Base-by-base conservation (phyloP, 73 alveolate species). In the Paramecium sonneborni region DNA sequence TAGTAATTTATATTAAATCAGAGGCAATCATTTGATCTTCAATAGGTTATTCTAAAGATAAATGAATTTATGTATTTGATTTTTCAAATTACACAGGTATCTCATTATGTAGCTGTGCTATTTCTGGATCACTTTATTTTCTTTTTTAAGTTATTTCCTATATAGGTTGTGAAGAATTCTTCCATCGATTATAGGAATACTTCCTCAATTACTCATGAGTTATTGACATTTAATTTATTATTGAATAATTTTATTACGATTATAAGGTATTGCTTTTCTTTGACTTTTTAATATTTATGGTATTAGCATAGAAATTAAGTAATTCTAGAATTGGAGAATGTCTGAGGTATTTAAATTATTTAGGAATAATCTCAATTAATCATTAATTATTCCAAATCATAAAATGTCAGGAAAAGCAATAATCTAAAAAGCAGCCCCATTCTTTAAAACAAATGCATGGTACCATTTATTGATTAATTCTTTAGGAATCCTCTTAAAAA, bases 381-480 rank as follows among this genome's bases (percentile, higher is more conserved):
- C 15, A 62, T 62, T 62, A 62, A 62, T 62, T 62, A 62, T 62
- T 62, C 46, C 84, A 62, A 62, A 26, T 62, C 84, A 26, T 62
- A 23, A 62, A 62, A 62, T 85, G 84, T 62, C 84, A 62, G 84
- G 84, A 62, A 88, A 88, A 88, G 94, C 94, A 32, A 69, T 88
- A 44, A 82, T 88, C 23, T 43, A 68, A 70, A 88, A 88, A 62
- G 94, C 94, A 6, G 94, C 94, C 52, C 94, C 94, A 18, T 72
- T 34, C 41, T 88, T 88, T 85, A 88, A 88, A 72, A 82, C 91
- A 35, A 48, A 56, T 62, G 94, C 91, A 44, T 88, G 87, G 85
- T 88, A 79, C 3, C 12, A 18, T 52, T 5, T 20, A 39, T 15
- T 5, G 23, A 37, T 30, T 5, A 11, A 39, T 79, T 8, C n/a